phyloP scores from a whole-genome alignment of 441 rosid species.

The Sinapis alba region DNA sequence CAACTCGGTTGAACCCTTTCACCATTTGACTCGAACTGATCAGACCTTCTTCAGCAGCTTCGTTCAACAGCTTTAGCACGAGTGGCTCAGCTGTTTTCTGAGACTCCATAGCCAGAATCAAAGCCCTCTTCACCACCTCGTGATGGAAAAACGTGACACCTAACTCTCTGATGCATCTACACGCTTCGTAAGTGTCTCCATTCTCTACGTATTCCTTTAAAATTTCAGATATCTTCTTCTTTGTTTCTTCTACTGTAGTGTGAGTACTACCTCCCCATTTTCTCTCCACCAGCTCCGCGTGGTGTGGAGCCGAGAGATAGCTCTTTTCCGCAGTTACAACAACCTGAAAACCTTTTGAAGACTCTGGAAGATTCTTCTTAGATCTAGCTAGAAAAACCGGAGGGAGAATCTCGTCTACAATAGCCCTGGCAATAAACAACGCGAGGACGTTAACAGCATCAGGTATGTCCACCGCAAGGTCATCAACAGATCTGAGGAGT shows the following conservation, averaged over 20 bases:
- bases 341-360: slow-evolving; percentile 86
- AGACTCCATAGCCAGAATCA: slow-evolving; percentile 88
- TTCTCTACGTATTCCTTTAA: slow-evolving; percentile 84
- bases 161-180: slow-evolving; percentile 89
- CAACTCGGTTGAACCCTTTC: slow-evolving; percentile 83
- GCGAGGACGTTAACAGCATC: slow-evolving; percentile 94
- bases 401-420: slow-evolving; percentile 95
- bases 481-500: slow-evolving; percentile 96
- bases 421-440: slow-evolving; percentile 88
- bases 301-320: slow-evolving; percentile 97
- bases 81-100: slow-evolving; percentile 67
- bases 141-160: slow-evolving; percentile 97
- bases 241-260: slow-evolving; percentile 88
- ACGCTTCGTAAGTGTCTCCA: slow-evolving; percentile 89
- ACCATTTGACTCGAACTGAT: slow-evolving; percentile 96
- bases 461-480: slow-evolving; percentile 88
- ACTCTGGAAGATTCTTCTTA: slow-evolving; percentile 76
- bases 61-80: slow-evolving; percentile 73
- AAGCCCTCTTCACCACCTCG: slow-evolving; percentile 97
- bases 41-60: slow-evolving; percentile 92
- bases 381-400: slow-evolving; percentile 89
- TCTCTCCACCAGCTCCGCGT: slow-evolving; percentile 96
- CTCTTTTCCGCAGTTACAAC: slow-evolving; percentile 93
- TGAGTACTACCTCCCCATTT: slow-evolving; percentile 99
- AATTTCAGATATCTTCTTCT: slow-evolving; percentile 84